These are phyloP conservation scores for Drosera spatulata DNA, from an alignment of 179 eudicot genomes.

Conservation along the genomic window DNA sequence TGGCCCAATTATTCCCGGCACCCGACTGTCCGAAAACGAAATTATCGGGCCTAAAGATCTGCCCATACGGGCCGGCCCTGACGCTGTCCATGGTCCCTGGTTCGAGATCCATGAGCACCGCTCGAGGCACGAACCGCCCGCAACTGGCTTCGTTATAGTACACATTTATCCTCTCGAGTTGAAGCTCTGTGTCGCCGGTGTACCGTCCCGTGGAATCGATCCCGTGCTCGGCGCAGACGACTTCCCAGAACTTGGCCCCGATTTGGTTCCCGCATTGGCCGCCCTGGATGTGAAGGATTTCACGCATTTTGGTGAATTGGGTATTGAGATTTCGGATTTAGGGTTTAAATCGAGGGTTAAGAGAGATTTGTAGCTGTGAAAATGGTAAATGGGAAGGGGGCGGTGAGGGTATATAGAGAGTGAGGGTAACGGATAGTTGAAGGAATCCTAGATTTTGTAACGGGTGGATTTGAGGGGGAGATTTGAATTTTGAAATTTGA, in stretches of 20 bases:
- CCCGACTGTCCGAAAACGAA: slow-evolving; percentile 32
- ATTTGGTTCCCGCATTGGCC: slow-evolving; percentile 39
- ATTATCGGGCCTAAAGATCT: slow-evolving; percentile 30
- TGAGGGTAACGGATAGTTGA: too few species aligned
- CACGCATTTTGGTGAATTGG: slow-evolving; percentile 18
- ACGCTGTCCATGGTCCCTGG: slow-evolving; percentile 33
- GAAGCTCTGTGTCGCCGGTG: slow-evolving; percentile 20
- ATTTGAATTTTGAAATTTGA: slow-evolving; percentile 16
- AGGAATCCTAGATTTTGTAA: background rate
- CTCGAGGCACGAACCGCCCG: slow-evolving; percentile 29
- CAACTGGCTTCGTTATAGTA: slow-evolving; percentile 28
- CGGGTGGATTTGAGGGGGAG: background rate
- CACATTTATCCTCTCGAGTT: slow-evolving; percentile 28
- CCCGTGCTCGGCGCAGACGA: slow-evolving; percentile 28
- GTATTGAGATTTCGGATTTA: background rate
- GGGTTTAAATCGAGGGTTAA: background rate
- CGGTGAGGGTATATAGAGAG: too few species aligned
- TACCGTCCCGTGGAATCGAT: slow-evolving; percentile 28
- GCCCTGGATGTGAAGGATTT: slow-evolving; percentile 28
- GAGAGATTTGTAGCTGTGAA: background rate
- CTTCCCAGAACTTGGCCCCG: slow-evolving; percentile 39
- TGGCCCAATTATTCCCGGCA: slow-evolving; percentile 38
- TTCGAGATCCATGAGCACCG: slow-evolving; percentile 32
- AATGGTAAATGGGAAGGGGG: background rate
- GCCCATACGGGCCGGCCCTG: slow-evolving; percentile 28